Percentiles rank a stretch among this genome's conserved stretches.
These are phyloP conservation scores for Phytophthora tubulina DNA, from an alignment of 352 stramenopile species.

Conservation along the genomic window DNA sequence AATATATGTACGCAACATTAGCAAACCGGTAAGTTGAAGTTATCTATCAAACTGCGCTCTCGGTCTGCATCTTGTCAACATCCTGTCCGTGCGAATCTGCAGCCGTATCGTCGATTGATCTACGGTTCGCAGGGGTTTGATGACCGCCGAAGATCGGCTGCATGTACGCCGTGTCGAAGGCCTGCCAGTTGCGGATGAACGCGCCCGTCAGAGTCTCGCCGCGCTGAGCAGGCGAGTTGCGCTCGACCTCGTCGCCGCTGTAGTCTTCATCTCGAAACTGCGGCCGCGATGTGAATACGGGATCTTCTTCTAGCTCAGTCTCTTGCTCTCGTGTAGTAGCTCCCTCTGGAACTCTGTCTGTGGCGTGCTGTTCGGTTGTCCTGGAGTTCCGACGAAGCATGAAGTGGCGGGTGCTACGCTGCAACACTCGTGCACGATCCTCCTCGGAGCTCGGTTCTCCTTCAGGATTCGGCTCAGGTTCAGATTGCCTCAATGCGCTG, in stretches of 20 bases:
- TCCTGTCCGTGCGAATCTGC: conserved; percentile 23
- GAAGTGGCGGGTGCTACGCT: conserved; percentile 73
- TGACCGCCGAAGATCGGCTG: conserved; percentile 81
- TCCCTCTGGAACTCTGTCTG: conserved; percentile 8
- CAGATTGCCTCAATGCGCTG: conserved; percentile 43
- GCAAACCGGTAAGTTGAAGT: conserved; percentile 34
- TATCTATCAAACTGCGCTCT: conserved; percentile 46
- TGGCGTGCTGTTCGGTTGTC: conserved; percentile 28
- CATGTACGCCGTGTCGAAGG: conserved; percentile 78
- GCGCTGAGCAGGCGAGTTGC: conserved; percentile 29
- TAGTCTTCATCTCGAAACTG: conserved; percentile 73
- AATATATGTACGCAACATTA: conserved; percentile 28
- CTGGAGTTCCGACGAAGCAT: conserved; percentile 53
- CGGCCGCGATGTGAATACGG: conserved; percentile 72
- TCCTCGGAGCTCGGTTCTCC: conserved; percentile 32
- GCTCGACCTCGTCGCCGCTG: conserved; percentile 56
- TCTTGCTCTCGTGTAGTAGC: conserved; percentile 25
- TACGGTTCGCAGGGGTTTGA: conserved; percentile 21
- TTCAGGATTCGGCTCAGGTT: conserved; percentile 45
- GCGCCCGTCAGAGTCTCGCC: conserved; percentile 54
- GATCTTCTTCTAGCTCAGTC: conserved; percentile 29
- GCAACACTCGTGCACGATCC: conserved; percentile 30
- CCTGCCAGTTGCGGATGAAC: conserved; percentile 81
- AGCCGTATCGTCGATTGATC: conserved; percentile 12
- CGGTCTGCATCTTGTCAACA: conserved; percentile 41